phyloP scores from a whole-genome alignment of 2,329 filamentous ascomycete genomes.

The Colletotrichum phormii region DNA sequence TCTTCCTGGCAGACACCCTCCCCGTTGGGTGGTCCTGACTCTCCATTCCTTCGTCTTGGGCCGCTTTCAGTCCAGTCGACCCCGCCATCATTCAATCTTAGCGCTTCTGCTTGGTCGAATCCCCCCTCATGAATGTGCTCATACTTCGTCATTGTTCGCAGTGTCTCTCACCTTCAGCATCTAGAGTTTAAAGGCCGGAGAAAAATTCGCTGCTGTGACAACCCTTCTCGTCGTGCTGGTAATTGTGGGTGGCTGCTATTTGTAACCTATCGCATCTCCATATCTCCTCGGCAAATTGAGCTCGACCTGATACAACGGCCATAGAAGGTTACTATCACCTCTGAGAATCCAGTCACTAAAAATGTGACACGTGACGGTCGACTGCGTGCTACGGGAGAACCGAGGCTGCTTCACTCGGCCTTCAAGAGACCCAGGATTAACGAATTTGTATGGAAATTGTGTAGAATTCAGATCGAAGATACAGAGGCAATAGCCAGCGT shows the following conservation, averaged over 20 bases:
- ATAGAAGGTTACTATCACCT: background rate
- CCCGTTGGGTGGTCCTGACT: background rate
- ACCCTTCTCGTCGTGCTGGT: background rate
- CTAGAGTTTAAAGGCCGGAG: background rate
- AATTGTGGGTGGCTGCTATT: background rate
- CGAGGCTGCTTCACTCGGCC: background rate
- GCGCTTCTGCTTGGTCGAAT: background rate
- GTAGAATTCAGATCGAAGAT: background rate
- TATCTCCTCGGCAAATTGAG: background rate
- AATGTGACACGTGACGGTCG: background rate
- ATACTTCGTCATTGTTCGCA: slow-evolving; percentile 18
- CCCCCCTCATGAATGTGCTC: background rate
- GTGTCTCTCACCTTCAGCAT: background rate
- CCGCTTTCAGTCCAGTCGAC: slow-evolving; percentile 18
- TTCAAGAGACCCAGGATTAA: background rate
- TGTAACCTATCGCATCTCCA: background rate
- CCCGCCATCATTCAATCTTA: slow-evolving; percentile 4
- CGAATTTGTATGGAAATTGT: background rate
- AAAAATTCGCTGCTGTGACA: background rate
- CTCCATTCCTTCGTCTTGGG: background rate
- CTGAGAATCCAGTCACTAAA: background rate
- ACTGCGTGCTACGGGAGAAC: background rate
- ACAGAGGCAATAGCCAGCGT: background rate
- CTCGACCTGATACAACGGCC: background rate
- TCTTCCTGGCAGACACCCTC: slow-evolving; percentile 29